Base-by-base conservation (phyloP, 2,329 filamentous ascomycete species). In the Rhexocercosporidium sp. region DNA sequence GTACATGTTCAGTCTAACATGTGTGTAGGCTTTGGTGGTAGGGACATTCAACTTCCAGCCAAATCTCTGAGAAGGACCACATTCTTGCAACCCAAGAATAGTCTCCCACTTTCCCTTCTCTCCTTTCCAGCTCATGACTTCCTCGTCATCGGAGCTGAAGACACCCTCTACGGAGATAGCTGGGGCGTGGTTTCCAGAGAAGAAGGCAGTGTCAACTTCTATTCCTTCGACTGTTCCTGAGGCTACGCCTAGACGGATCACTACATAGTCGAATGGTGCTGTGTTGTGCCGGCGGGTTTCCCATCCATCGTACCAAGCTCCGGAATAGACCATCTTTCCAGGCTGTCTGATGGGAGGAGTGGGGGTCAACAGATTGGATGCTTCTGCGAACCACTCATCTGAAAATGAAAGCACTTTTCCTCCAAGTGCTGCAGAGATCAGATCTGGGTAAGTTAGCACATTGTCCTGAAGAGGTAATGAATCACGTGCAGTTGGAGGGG, bases 1-100 rank as follows among this genome's bases (percentile, higher is more conserved):
- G 76, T 93, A 94, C 92, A 94, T 94, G 77, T 92, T 91, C 64
- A 96, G 82, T 39, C 92, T 83, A 47, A 94, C 90, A 77, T 96
- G 92, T 0, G 92, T 94, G 79, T 92, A 94, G 63, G 88, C 86
- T 78, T 91, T 91, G 39, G 81, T 79, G 0, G 87, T 88, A 22
- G 85, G 84, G 20, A 76, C 75, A 18, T 83, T 80, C 18, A 95
- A 82, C 75, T 87, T 85, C 92, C 92, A 96, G 3, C 83, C 90
- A 74, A 93, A 92, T 67, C 92, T 82, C 78, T 90, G 88, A 61
- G 84, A 90, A 1, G 92, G 91, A 0, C 92, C 92, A 77, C 92
- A 94, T 75, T 92, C 88, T 74, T 91, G 86, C 68, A 87, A 82
- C 20, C 84, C 83, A 5, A 95, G 82, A 66, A 95, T 90, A 0